These are phyloP conservation scores for Theileria orientalis DNA, from an alignment of 169 alveolate species.

Conservation along the genomic window DNA sequence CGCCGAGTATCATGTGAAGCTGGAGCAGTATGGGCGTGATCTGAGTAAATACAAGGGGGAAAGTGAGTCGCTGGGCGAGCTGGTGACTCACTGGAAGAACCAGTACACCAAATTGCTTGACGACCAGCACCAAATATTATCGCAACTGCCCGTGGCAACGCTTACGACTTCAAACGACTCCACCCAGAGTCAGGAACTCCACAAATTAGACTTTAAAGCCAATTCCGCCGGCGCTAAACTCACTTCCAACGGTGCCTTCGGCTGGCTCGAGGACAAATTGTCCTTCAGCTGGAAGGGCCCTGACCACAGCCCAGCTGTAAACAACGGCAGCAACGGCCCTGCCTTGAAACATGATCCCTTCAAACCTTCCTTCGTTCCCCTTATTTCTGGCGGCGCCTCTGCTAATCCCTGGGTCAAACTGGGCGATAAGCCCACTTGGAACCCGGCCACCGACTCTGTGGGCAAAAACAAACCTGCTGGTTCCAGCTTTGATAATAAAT, in stretches of 20 bases:
- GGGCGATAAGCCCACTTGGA: no score
- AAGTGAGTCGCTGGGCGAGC: conserved; percentile 14
- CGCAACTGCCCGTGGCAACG: conserved; percentile 61
- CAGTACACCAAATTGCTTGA: conserved; percentile 34
- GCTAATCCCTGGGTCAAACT: no score
- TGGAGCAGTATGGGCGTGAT: background rate
- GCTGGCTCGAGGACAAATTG: background rate
- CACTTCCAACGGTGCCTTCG: background rate
- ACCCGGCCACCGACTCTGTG: no score
- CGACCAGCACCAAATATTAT: conserved; percentile 53
- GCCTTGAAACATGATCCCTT: background rate
- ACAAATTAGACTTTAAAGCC: background rate
- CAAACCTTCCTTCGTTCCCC: no score
- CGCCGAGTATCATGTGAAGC: conserved; percentile 15
- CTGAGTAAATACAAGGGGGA: conserved; percentile 23
- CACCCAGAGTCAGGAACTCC: background rate
- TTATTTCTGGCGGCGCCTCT: no score
- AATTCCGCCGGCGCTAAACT: background rate
- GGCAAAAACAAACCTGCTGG: no score
- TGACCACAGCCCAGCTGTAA: background rate
- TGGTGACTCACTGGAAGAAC: conserved; percentile 20
- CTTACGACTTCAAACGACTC: background rate
- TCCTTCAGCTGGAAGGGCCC: background rate
- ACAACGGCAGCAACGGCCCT: no score
- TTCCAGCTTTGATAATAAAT: background rate